phyloP scores from a whole-genome alignment of 805 yeast genomes.

The Ogataea salicorniae region DNA sequence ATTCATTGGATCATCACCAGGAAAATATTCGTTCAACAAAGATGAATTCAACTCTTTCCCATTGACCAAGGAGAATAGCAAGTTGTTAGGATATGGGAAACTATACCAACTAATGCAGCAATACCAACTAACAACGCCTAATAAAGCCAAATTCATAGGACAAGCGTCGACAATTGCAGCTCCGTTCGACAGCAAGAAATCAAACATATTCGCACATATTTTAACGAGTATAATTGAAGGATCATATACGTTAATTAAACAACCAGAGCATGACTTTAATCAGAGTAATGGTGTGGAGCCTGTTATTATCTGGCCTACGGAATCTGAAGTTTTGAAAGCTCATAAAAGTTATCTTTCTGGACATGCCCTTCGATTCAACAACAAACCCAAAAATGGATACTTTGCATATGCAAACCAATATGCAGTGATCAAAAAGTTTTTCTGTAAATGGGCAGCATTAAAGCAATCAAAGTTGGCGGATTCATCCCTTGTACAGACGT shows the following conservation, averaged over 20 bases:
- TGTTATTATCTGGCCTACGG: slow-evolving; percentile 32
- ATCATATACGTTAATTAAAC: slow-evolving; percentile 18
- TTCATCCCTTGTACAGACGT: slow-evolving; percentile 20
- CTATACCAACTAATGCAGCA: slow-evolving; percentile 36
- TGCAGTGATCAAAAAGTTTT: slow-evolving; percentile 35
- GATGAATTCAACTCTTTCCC: slow-evolving; percentile 5
- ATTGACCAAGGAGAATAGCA: neutral
- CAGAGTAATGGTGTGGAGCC: slow-evolving; percentile 18
- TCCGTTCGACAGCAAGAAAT: slow-evolving; percentile 31
- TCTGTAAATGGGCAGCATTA: slow-evolving; percentile 41
- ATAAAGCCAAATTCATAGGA: slow-evolving; percentile 32
- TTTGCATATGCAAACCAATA: slow-evolving; percentile 33
- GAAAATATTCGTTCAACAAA: slow-evolving; percentile 24
- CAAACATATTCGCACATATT: slow-evolving; percentile 43
- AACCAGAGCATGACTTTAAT: slow-evolving; percentile 10
- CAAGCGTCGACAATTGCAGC: slow-evolving; percentile 48
- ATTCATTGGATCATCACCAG: slow-evolving; percentile 54
- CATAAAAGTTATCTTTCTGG: slow-evolving; percentile 23
- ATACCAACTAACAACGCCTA: slow-evolving; percentile 24
- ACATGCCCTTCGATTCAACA: slow-evolving; percentile 23
- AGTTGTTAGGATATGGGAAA: slow-evolving; percentile 43
- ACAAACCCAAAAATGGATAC: slow-evolving; percentile 12
- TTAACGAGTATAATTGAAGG: slow-evolving; percentile 41
- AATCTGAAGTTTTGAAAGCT: slow-evolving; percentile 20
- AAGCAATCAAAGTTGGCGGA: neutral